These are phyloP conservation scores for Phylloporus sp. DNA, from an alignment of 768 basidiomycete species.

Conservation along the genomic window DNA sequence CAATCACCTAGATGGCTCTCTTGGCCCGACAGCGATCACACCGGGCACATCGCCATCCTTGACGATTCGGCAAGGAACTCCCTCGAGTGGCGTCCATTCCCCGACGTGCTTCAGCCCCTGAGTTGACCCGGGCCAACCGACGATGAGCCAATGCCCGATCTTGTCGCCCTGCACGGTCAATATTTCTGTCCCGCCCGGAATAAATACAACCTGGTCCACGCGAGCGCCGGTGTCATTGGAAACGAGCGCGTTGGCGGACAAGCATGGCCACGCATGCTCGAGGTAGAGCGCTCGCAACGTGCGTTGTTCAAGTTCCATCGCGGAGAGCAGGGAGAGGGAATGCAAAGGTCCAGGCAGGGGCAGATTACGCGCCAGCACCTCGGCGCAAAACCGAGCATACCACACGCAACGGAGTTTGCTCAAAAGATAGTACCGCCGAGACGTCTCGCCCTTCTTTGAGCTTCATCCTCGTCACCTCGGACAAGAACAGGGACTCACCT, in stretches of 20 bases:
- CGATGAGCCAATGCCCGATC: slow-evolving; percentile 22
- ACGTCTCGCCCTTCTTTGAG: slow-evolving; percentile 19
- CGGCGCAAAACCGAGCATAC: slow-evolving; percentile 18
- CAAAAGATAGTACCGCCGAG: slow-evolving; percentile 25
- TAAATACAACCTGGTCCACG: slow-evolving; percentile 27
- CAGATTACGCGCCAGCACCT: slow-evolving; percentile 20
- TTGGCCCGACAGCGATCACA: slow-evolving; percentile 20
- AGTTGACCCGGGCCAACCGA: slow-evolving; percentile 10
- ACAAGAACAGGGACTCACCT: slow-evolving; percentile 11
- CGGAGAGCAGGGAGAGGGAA: slow-evolving; percentile 12
- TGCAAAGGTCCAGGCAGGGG: slow-evolving; percentile 17
- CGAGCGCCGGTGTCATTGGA: background rate
- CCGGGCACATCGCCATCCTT: slow-evolving; percentile 17
- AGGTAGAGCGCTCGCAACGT: slow-evolving; percentile 26
- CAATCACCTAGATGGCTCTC: slow-evolving; percentile 5
- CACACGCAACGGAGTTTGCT: slow-evolving; percentile 24
- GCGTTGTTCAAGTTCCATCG: slow-evolving; percentile 25
- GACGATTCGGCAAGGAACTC: slow-evolving; percentile 17
- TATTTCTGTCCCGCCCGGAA: slow-evolving; percentile 23
- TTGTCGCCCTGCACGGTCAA: slow-evolving; percentile 26
- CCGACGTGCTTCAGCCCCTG: slow-evolving; percentile 16
- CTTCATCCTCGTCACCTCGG: background rate
- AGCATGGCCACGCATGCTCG: slow-evolving; percentile 18
- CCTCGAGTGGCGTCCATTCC: slow-evolving; percentile 17
- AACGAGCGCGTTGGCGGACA: slow-evolving; percentile 13